Base-by-base conservation (phyloP, 192 early-diverging fungal genomes). In the Chytriomyces hyalinus region DNA sequence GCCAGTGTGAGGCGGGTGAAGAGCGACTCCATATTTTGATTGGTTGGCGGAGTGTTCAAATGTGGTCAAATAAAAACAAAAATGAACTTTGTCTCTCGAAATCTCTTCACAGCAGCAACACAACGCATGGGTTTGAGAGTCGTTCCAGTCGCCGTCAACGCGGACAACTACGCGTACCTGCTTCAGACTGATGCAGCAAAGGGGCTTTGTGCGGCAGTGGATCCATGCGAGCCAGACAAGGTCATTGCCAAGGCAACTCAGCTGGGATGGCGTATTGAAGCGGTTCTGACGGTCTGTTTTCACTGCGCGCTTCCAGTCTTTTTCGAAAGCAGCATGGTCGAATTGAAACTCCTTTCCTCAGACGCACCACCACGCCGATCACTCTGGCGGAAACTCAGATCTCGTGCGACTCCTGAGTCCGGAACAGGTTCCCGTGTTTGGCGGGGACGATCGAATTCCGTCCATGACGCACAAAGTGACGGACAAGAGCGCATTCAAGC, bases 361-460 rank as follows among this genome's bases (percentile, higher is more conserved):
- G 67, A 95, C 94, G 20, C 96, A 98, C 84, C 95, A 98, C 81
- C 95, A 97, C 78, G 81, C 80, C 77, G 97, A 98, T 82, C 97
- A 98, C 77, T 80, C 93, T 28, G 93, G 90, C 50, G 94, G 95
- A 45, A 96, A 96, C 79, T 79, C 75, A 47, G 82, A 87, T 59
- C 68, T 95, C 46, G 77, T 91, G 6, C 64, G 70, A 9, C 49
- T 62, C 22, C 15, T 66, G 6, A 28, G 26, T 49, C 88, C 92
- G 0, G 20, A 49, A 11, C 88, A 86, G 6, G 75, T 97, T 8
- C 81, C 81, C 0, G 91, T 97, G 13, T 96, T 90, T 82, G 97
- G 95, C 26, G 92, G 91, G 46, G 97, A 98, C 81, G 88, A 87
- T 50, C 91, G 96, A 8, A 94, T 98, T 65, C 92, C 92, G 1